phyloP scores from a whole-genome alignment of 208 protist species.

The Acanthamoeba royreba region DNA sequence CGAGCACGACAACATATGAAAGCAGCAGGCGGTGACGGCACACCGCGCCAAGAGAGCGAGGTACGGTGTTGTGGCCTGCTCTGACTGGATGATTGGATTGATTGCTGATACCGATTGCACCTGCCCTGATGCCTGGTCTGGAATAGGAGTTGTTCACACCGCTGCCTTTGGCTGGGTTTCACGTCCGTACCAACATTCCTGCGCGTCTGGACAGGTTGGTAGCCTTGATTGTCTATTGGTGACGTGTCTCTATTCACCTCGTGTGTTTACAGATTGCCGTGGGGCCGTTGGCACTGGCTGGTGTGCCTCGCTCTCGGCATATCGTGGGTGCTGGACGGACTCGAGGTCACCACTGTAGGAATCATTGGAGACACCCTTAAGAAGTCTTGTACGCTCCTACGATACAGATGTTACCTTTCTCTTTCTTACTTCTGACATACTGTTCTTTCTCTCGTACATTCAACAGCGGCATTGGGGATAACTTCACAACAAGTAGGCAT shows the following conservation, averaged over 20 bases:
- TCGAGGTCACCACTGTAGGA: slow-evolving; percentile 11
- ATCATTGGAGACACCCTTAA: slow-evolving; percentile 36
- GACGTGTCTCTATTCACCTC: not conserved
- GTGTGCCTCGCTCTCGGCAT: slow-evolving; percentile 27
- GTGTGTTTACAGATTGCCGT: not conserved
- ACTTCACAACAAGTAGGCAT: slow-evolving; percentile 7
- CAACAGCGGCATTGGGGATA: not conserved
- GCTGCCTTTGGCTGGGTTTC: not conserved
- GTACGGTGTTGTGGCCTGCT: not conserved
- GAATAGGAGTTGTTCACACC: not conserved
- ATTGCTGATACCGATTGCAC: not conserved
- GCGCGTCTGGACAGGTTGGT: not conserved
- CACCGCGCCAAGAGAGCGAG: not conserved
- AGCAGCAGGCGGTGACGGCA: not conserved
- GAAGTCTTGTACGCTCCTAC: not conserved
- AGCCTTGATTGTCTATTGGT: not conserved
- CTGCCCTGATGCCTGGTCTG: not conserved
- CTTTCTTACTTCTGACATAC: not conserved
- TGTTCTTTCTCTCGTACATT: not conserved
- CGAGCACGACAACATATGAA: not conserved
- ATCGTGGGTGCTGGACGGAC: slow-evolving; percentile 21
- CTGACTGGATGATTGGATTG: too few relatives aligned
- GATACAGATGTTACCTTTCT: not conserved
- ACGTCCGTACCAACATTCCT: slow-evolving; percentile 10
- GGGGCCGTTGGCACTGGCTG: slow-evolving; percentile 18